phyloP scores from a whole-genome alignment of 495 filamentous ascomycete genomes.

The Aspergillus incahuasiensis region DNA sequence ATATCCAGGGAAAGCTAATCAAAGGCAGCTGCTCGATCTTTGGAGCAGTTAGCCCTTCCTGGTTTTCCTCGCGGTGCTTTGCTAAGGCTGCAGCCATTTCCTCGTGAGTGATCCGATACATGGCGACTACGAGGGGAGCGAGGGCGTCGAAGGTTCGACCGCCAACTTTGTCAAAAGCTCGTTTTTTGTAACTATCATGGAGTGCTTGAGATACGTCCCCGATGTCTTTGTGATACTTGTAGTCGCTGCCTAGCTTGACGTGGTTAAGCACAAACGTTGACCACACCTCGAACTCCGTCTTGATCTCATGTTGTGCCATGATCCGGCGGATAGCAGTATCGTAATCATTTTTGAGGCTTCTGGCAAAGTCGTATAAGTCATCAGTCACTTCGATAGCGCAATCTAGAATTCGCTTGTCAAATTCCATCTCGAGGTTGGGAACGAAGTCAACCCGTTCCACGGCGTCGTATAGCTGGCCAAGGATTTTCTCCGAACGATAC shows the following conservation, averaged over 20 bases:
- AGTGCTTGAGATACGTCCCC: conserved; percentile 58
- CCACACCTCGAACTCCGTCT: conserved; percentile 89
- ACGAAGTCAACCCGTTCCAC: conserved; percentile 64
- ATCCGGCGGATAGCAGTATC: conserved; percentile 72
- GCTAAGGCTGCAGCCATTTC: conserved; percentile 56
- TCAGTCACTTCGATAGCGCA: conserved; percentile 51
- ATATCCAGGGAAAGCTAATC: conserved; percentile 94
- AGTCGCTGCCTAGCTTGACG: conserved; percentile 61
- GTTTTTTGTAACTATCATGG: conserved; percentile 59
- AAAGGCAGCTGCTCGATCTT: conserved; percentile 58
- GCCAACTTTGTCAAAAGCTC: conserved; percentile 60
- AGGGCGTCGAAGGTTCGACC: conserved; percentile 53
- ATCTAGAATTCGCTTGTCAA: conserved; percentile 73
- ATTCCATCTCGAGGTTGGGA: conserved; percentile 62
- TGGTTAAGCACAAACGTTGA: conserved; percentile 76
- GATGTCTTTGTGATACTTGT: conserved; percentile 82
- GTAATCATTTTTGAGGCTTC: conserved; percentile 68
- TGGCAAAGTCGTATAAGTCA: conserved; percentile 51
- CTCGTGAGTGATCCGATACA: conserved; percentile 77
- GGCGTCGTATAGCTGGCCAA: conserved; percentile 80
- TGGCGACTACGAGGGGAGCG: conserved; percentile 72
- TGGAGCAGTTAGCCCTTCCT: conserved; percentile 23
- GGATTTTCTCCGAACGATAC: conserved; percentile 65
- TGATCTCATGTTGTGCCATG: conserved; percentile 81
- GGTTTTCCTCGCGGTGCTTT: conserved; percentile 21